These are phyloP conservation scores for Huntiella savannae DNA, from an alignment of 2,329 filamentous ascomycete species.

Conservation along the genomic window DNA sequence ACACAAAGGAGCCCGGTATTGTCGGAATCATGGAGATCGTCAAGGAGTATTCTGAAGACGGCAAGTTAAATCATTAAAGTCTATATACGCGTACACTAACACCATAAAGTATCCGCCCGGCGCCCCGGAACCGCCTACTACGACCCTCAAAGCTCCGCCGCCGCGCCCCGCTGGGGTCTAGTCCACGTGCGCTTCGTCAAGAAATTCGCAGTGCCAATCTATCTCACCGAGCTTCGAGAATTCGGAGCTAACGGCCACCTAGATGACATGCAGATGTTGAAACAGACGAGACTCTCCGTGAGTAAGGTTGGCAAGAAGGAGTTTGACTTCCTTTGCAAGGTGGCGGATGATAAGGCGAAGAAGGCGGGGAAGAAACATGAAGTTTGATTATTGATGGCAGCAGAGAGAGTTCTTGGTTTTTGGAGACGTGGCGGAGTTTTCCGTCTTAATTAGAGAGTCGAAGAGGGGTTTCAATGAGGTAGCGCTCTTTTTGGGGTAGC, in stretches of 20 bases:
- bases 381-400: conserved; percentile 9
- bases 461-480: conserved; percentile 52
- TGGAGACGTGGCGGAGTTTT: neutral
- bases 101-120: conserved; percentile 17
- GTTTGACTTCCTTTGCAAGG: conserved; percentile 41
- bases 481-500: conserved; percentile 71
- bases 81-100: neutral
- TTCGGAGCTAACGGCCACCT: conserved; percentile 39
- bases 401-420: neutral
- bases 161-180: conserved; percentile 52
- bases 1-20: conserved; percentile 75
- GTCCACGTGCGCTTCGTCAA: conserved; percentile 76
- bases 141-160: conserved; percentile 49
- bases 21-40: conserved; percentile 82
- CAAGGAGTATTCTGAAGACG: conserved; percentile 60
- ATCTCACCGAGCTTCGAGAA: conserved; percentile 51
- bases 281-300: conserved; percentile 66
- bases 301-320: conserved; percentile 44
- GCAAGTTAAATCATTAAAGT: conserved; percentile 25
- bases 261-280: conserved; percentile 65
- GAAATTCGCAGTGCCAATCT: conserved; percentile 57
- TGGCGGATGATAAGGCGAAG: conserved; percentile 28
- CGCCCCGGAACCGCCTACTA: conserved; percentile 46
- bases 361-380: conserved; percentile 22
- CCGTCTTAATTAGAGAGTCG: conserved; percentile 48